Base-by-base conservation (phyloP, 2,329 filamentous ascomycete species). In the Neofusicoccum sp. region DNA sequence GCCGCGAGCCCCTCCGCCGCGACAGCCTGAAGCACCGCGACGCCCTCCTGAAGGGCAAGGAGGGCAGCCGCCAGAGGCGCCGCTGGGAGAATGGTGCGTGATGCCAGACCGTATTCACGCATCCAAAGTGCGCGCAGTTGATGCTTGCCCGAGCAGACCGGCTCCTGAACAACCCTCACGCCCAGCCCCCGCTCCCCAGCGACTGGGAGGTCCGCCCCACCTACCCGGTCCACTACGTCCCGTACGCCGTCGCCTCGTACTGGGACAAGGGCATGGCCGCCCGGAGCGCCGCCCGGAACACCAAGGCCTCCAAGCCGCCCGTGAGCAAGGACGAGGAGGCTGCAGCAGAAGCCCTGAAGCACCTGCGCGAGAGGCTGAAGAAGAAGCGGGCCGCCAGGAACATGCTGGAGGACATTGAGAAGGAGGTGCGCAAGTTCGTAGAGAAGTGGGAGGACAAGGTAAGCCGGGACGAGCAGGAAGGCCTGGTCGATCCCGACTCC, bases 1-100 rank as follows among this genome's bases (percentile, higher is more conserved):
- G 89, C 43, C 80, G 80, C 62, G 81, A 82, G 68, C 79, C 82
- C 5, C 68, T 85, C 47, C 79, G 83, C 34, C 82, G 85, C 54
- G 86, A 89, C 68, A 87, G 84, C 67, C 68, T 85, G 68, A 86
- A 85, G 69, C 76, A 84, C 56, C 86, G 93, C 16, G 91, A 96
- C 65, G 85, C 87, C 2, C 71, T 96, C 57, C 80, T 95, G 33
- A 96, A 92, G 78, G 93, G 93, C 61, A 96, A 96, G 67, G 92
- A 97, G 75, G 93, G 93, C 34, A 93, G 86, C 68, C 85, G 93
- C 36, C 87, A 93, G 69, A 83, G 93, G 53, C 88, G 93, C 68
- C 84, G 93, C 60, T 98, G 93, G 92, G 95, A 99, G 80, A 99
- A 98, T 75, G 90, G 91, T 96, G 72, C 47, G 67, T 56, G 41